These are phyloP conservation scores for Phytopythium oedochilum DNA, from an alignment of 352 stramenopile species.

Conservation along the genomic window DNA sequence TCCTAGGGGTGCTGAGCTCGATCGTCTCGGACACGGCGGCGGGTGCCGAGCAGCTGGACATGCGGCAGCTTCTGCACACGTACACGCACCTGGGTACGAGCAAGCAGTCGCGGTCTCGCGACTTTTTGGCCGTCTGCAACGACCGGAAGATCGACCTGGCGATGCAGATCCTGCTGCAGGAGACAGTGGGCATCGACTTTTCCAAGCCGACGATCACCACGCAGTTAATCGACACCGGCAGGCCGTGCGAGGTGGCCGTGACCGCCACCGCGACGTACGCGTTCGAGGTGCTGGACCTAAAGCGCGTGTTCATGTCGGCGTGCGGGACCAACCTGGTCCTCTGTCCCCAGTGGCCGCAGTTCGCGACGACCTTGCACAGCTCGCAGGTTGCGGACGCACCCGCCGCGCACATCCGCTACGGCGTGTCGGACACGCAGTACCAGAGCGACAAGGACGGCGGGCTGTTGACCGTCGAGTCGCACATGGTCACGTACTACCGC, in stretches of 20 bases:
- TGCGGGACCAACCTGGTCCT: constrained; percentile 17
- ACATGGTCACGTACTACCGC: constrained; percentile 23
- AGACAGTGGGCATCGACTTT: too few relatives aligned
- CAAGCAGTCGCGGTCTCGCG: constrained; percentile 16
- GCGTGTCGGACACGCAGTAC: constrained; percentile 17
- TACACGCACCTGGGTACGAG: constrained; percentile 40
- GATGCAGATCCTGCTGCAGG: constrained; percentile 15
- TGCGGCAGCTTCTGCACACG: constrained; percentile 28
- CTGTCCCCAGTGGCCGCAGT: too few relatives aligned
- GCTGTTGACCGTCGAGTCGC: constrained; percentile 15
- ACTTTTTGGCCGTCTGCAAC: constrained; percentile 16
- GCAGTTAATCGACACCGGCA: constrained; percentile 13
- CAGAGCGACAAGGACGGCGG: constrained; percentile 11
- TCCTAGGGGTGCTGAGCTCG: constrained; percentile 2
- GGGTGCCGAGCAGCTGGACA: constrained; percentile 5
- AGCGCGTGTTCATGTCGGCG: constrained; percentile 19
- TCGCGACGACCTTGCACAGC: too few relatives aligned
- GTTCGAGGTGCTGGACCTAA: constrained; percentile 22
- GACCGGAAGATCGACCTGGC: constrained; percentile 25
- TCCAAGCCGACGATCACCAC: too few relatives aligned
- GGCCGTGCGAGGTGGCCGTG: constrained; percentile 21
- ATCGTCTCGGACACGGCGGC: background rate
- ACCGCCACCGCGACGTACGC: constrained; percentile 32
- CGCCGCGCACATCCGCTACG: constrained; percentile 19
- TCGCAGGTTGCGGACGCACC: constrained; percentile 16